These are phyloP conservation scores for Ogataea polymorpha DNA, from an alignment of 805 yeast species.

Conservation along the genomic window DNA sequence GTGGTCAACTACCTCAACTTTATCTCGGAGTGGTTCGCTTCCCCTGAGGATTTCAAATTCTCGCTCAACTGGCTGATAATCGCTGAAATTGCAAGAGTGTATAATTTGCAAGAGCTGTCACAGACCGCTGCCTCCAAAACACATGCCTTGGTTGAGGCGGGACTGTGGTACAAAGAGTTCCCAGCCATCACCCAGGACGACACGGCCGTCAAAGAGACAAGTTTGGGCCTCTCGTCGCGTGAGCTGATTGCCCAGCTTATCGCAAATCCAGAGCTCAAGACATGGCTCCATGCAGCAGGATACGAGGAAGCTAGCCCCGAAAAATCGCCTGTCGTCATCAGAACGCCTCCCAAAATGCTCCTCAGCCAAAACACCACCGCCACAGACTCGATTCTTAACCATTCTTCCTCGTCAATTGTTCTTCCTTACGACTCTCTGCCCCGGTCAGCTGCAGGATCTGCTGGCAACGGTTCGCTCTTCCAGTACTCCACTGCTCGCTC, in stretches of 20 bases:
- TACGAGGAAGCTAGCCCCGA: conserved; percentile 5
- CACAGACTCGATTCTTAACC: conserved; percentile 21
- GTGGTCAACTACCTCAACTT: conserved; percentile 23
- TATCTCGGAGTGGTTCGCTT: conserved; percentile 20
- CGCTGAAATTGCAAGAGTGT: conserved; percentile 7
- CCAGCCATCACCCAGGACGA: conserved; percentile 4
- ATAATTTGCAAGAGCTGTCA: conserved; percentile 11
- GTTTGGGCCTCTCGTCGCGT: neutral
- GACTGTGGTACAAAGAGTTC: conserved; percentile 20
- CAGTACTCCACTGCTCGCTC: conserved; percentile 16
- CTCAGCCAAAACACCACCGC: conserved; percentile 19
- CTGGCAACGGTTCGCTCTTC: conserved; percentile 9
- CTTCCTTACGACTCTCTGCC: conserved; percentile 10
- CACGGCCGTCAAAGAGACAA: neutral
- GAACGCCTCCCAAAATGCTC: conserved; percentile 18
- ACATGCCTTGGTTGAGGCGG: conserved; percentile 4
- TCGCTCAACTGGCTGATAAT: conserved; percentile 20
- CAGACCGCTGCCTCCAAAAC: conserved; percentile 9
- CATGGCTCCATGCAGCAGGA: conserved; percentile 18
- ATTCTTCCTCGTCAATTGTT: conserved; percentile 16
- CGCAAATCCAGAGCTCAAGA: conserved; percentile 8
- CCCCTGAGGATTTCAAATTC: conserved; percentile 17
- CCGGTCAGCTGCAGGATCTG: conserved; percentile 10
- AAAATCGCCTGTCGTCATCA: conserved; percentile 9
- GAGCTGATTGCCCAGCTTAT: conserved; percentile 9